Base-by-base conservation (phyloP, 164 flowering plant species). In the Platanus orientalis region DNA sequence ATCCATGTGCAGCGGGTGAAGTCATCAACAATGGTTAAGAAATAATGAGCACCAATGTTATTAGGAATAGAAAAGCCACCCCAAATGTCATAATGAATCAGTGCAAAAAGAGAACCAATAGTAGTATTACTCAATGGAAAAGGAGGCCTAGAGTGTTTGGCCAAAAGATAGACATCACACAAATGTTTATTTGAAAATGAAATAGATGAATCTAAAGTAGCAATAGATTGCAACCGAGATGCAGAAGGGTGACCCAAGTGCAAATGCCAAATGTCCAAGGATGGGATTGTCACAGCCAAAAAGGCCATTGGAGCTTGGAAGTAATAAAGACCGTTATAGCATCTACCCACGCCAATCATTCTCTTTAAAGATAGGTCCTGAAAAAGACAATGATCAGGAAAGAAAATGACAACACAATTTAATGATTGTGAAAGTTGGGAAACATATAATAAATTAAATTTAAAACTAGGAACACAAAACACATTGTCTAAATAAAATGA, bases 401-500 rank as follows among this genome's bases (percentile, higher is more conserved):
- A 36, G 27, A 59, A 24, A 19, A 59, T 42, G 6, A n/a, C 30
- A 23, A 17, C 62, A 40, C 62, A 24, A 23, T 59, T 59, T 16
- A 59, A 25, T 14, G 16, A 14, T 24, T 59, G 9, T 13, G 62
- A 20, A 2, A 59, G 20, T 44, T 44, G 40, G n/a, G 28, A 40
- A 6, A 39, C 28, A 23, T 17, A 59, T 20, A 59, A 59, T 17
- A 59, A 17, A 14, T 39, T 40, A 12, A 44, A 39, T 11, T 30
- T 4, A 23, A 59, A 40, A 59, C 25, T 39, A 7, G 45, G 61
- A 34, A 58, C 48, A 58, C 19, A 58, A 25, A 58, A 16, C 11
- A 21, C 26, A 12, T 58, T 26, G 36, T 26, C 9, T 3, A 55
- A 30, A 1, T 17, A 6, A 0, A 57, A 30, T 17, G 29, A 7